These are phyloP conservation scores for Aspergillus persii DNA, from an alignment of 2,329 filamentous ascomycete species.

Conservation along the genomic window DNA sequence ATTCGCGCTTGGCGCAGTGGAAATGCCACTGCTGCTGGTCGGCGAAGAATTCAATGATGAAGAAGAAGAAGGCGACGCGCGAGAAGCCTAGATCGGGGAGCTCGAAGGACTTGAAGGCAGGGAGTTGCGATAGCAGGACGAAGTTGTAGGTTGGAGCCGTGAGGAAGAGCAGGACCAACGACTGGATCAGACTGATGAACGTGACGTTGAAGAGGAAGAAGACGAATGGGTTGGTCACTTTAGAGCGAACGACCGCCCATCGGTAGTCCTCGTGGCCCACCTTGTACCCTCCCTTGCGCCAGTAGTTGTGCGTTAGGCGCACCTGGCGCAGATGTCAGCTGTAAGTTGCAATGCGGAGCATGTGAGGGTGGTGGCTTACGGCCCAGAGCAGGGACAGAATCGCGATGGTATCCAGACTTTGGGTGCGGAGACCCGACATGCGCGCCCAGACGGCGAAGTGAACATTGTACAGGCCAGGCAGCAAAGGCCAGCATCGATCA, in stretches of 20 bases:
- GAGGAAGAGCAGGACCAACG: slow-evolving; percentile 75
- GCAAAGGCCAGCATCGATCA: slow-evolving; percentile 85
- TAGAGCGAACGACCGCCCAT: slow-evolving; percentile 73
- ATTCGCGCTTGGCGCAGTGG: slow-evolving; percentile 76
- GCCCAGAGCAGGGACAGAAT: slow-evolving; percentile 75
- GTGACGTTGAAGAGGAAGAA: slow-evolving; percentile 84
- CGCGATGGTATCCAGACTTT: slow-evolving; percentile 69
- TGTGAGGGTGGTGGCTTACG: slow-evolving; percentile 50
- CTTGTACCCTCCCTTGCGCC: slow-evolving; percentile 86
- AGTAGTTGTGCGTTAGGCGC: slow-evolving; percentile 94
- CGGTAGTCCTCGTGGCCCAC: slow-evolving; percentile 93
- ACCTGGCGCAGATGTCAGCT: slow-evolving; percentile 46
- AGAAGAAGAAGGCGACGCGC: slow-evolving; percentile 54
- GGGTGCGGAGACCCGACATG: slow-evolving; percentile 66
- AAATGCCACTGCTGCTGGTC: slow-evolving; percentile 94
- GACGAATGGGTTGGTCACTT: slow-evolving; percentile 66
- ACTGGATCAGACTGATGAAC: slow-evolving; percentile 87
- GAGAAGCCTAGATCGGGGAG: slow-evolving; percentile 60
- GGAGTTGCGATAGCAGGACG: slow-evolving; percentile 67
- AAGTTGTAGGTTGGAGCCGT: slow-evolving; percentile 82
- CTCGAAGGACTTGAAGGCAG: slow-evolving; percentile 53
- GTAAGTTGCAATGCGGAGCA: background rate
- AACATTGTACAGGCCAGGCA: slow-evolving; percentile 81
- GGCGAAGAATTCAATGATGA: slow-evolving; percentile 72
- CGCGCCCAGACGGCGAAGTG: slow-evolving; percentile 85